Conservation (phyloP, 2,329 filamentous ascomycete species). For the Fusarium sp. region DNA sequence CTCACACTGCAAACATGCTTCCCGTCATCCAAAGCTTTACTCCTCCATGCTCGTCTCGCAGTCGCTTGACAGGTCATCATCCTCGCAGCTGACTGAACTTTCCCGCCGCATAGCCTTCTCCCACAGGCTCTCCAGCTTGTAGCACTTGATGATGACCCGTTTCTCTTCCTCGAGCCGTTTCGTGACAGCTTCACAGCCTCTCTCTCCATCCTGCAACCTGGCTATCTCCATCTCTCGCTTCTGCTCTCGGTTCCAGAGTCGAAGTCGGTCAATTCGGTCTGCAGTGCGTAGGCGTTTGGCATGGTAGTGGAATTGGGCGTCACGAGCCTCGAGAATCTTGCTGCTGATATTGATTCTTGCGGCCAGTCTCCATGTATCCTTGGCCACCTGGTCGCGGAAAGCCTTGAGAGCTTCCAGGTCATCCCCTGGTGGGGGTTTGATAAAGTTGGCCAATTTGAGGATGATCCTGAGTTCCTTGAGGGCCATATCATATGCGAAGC, state of each 20-base stretch:
- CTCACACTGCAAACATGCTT: neutral
- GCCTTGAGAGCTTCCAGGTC: slow-evolving; percentile 19
- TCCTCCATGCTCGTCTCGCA: slow-evolving; percentile 27
- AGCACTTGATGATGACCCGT: slow-evolving; percentile 34
- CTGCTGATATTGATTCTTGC: slow-evolving; percentile 29
- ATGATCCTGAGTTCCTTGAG: slow-evolving; percentile 31
- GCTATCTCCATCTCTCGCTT: slow-evolving; percentile 26
- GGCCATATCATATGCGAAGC: slow-evolving; percentile 31
- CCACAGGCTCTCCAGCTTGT: slow-evolving; percentile 31
- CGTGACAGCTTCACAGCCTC: slow-evolving; percentile 18
- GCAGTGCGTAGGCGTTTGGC: slow-evolving; percentile 33
- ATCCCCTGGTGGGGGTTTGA: slow-evolving; percentile 12
- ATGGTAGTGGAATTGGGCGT: slow-evolving; percentile 32
- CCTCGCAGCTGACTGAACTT: neutral
- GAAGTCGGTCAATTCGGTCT: slow-evolving; percentile 32
- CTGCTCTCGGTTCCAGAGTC: slow-evolving; percentile 36
- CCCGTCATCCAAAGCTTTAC: neutral
- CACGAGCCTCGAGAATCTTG: slow-evolving; percentile 28
- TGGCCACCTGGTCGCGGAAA: slow-evolving; percentile 12
- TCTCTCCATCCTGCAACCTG: slow-evolving; percentile 18
- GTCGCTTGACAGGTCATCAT: slow-evolving; percentile 32
- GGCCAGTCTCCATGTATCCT: slow-evolving; percentile 17
- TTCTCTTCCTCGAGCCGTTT: slow-evolving; percentile 30
- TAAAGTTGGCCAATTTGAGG: slow-evolving; percentile 16
- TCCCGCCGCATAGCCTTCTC: slow-evolving; percentile 28